Evolutionary conservation across 1,284 basidiomycete genomes (phyloP), one percentile per base, ranked within the genome.

Genomic region (Ustanciosporium gigantosporum): DNA sequence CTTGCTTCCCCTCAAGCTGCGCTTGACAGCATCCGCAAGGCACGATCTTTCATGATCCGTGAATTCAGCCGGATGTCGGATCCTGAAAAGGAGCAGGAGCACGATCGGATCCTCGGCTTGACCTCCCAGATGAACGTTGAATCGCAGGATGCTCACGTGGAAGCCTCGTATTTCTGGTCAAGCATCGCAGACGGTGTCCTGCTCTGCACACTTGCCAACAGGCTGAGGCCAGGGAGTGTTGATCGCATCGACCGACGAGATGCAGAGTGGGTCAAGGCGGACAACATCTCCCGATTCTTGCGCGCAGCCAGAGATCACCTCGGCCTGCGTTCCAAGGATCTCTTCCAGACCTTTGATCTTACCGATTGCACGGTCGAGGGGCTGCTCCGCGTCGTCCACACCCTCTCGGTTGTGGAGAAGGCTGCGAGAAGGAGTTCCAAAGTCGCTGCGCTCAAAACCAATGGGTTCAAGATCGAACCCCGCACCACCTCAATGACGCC

Each of bases 201-300:
- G 15, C 60, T 72, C 15, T 72, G 64, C 37, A 39, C 68, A 17
- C 51, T 72, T 4, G 57, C 57, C 14, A 67, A 66, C 36, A 48
- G 55, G 11, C 57, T 71, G 14, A 35, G 41, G 32, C 59, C 61
- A 15, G 51, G 41, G 0, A 43, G 46, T 39, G 48, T 70, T 25
- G 53, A 67, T 11, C 46, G 46, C 17, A 66, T 70, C 50, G 68
- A 70, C 36, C 62, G 68, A 27, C 27, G 68, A 27, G 57, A 67
- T 24, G 39, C 52, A 23, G 60, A 70, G 7, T 70, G 64, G 56
- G 57, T 68, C 52, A 57, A 44, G 39, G 46, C 59, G 3, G 52
- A 68, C 52, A 69, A 72, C 46, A 64, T 70, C 34, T 70, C 60
- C 15, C 53, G 60, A 5, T 72, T 70, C 37, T 34, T 72, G 31